phyloP scores from a whole-genome alignment of 768 basidiomycete genomes.

The Lactarius deliciosus region DNA sequence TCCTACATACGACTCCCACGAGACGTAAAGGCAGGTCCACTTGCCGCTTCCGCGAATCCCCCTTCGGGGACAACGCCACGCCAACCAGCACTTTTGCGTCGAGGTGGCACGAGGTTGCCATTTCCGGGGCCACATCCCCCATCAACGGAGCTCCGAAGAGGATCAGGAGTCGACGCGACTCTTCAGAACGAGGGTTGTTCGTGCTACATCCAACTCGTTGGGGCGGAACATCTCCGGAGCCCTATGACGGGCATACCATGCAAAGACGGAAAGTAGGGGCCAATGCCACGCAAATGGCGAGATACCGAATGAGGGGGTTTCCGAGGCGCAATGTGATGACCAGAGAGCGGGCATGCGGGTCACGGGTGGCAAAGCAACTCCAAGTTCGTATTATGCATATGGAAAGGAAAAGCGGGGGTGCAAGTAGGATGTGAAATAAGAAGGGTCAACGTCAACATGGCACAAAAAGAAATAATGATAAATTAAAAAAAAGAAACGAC shows the following conservation, averaged over 20 bases:
- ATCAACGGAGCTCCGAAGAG: not conserved
- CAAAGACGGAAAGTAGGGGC: not conserved
- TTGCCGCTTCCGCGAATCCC: not conserved
- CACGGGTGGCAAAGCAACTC: not conserved
- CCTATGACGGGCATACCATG: no score
- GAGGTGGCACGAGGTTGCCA: not conserved
- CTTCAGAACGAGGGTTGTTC: not conserved
- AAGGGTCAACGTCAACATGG: conserved; percentile 9
- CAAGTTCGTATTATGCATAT: conserved; percentile 2
- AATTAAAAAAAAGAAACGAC: not conserved
- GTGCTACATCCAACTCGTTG: not conserved
- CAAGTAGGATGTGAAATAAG: not conserved
- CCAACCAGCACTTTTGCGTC: not conserved
- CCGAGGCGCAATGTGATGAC: not conserved
- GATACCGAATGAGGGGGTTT: not conserved
- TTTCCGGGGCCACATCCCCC: not conserved
- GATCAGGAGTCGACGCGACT: not conserved
- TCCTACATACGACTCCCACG: not conserved
- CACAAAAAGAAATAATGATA: conserved; percentile 24
- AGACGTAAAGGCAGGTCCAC: not conserved
- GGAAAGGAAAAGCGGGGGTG: not conserved
- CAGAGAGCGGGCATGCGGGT: not conserved
- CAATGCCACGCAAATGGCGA: not conserved
- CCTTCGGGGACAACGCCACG: not conserved
- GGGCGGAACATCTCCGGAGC: no score